Evolutionary conservation across 2,329 filamentous ascomycete genomes (phyloP).

Genomic region (Botryosphaeria dothidea): DNA sequence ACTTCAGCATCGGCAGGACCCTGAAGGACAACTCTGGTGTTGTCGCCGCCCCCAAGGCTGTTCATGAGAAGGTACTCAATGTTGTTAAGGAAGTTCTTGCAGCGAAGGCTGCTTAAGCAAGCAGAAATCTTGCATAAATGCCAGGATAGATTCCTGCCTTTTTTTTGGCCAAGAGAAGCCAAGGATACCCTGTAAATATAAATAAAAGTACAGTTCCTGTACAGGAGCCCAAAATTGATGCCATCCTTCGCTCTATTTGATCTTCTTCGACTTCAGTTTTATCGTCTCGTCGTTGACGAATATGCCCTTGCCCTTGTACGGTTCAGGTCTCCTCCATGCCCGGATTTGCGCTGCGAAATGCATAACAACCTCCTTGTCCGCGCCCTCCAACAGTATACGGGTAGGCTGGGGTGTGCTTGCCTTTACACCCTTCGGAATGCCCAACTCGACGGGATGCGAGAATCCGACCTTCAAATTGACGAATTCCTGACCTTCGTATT

Average conservation of each 20-base stretch:
- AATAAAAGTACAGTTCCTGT: conserved; percentile 19
- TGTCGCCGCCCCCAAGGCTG: conserved; percentile 76
- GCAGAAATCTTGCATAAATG: background rate
- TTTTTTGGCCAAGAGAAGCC: conserved; percentile 11
- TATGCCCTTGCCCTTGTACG: conserved; percentile 99
- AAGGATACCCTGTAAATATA: conserved; percentile 15
- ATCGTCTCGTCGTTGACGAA: conserved; percentile 98
- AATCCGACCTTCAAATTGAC: conserved; percentile 94
- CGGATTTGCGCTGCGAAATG: conserved; percentile 88
- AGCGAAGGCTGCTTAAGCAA: conserved; percentile 35
- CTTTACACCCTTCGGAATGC: conserved; percentile 77
- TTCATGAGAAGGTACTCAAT: conserved; percentile 75
- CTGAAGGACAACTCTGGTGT: conserved; percentile 91
- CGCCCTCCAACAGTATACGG: conserved; percentile 83
- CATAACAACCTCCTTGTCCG: conserved; percentile 83
- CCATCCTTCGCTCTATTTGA: conserved; percentile 40
- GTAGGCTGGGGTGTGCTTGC: conserved; percentile 90
- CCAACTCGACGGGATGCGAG: conserved; percentile 91
- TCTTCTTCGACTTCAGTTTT: conserved; percentile 90
- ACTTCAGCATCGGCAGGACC: conserved; percentile 86
- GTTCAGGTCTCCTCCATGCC: conserved; percentile 87
- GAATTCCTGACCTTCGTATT: conserved; percentile 82
- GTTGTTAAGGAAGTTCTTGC: conserved; percentile 79
- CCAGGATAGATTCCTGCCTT: conserved; percentile 1
- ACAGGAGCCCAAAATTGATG: background rate